Evolutionary conservation across 331 rosid species (phyloP).

Genomic region (Acacia concinna): DNA sequence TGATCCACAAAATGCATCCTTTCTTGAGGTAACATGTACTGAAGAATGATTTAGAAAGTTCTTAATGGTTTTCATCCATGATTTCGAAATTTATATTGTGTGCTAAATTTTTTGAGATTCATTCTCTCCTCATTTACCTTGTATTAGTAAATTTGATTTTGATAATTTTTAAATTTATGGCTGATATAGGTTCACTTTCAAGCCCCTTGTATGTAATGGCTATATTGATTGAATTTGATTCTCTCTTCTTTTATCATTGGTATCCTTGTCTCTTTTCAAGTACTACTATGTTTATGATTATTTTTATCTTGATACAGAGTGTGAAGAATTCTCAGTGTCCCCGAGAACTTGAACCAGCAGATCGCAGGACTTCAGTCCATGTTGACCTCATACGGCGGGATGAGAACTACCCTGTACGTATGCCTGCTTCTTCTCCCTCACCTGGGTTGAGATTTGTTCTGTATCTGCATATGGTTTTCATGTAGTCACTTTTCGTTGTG

Average conservation of each 20-base stretch:
- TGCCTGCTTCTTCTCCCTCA: conserved; percentile 16
- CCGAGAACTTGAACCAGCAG: conserved; percentile 75
- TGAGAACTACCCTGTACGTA: conserved; percentile 72
- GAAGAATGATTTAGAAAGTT: neutral
- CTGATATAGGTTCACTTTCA: neutral
- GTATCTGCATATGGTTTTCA: neutral
- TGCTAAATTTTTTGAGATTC: conserved; percentile 1
- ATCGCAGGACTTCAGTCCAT: conserved; percentile 59
- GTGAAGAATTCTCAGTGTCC: conserved; percentile 83
- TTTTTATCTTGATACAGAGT: conserved; percentile 57
- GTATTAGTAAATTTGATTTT: neutral
- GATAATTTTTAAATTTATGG: too few relatives aligned
- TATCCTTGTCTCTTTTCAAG: neutral
- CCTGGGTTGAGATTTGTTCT: neutral
- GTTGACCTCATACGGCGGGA: conserved; percentile 63
- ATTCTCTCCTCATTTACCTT: neutral
- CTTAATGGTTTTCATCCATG: neutral
- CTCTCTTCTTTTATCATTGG: neutral
- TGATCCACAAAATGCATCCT: conserved; percentile 82
- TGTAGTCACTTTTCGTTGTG: conserved; percentile 3
- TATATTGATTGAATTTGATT: neutral
- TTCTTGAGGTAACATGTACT: conserved; percentile 67
- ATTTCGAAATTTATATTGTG: neutral
- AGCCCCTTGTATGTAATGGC: neutral
- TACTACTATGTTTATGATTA: conserved; percentile 17